phyloP scores from a whole-genome alignment of 2,329 filamentous ascomycete species.

The Fusarium dimerum region DNA sequence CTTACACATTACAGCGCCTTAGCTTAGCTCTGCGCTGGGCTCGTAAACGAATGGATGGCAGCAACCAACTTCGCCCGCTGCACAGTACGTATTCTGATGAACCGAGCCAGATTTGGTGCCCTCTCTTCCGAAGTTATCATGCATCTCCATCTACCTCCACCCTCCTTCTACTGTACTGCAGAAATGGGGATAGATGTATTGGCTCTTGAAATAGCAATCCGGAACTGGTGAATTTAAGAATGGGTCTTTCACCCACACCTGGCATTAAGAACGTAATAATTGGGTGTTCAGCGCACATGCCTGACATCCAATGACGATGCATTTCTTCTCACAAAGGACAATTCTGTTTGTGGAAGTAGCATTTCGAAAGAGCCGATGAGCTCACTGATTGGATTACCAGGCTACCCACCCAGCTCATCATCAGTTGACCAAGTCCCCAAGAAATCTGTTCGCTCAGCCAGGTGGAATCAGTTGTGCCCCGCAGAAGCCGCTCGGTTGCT shows the following conservation, averaged over 20 bases:
- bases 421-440: neutral
- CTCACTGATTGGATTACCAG: slow-evolving; percentile 17
- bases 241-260: too few species aligned
- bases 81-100: slow-evolving; percentile 18
- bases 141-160: slow-evolving; percentile 6
- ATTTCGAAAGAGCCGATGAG: slow-evolving; percentile 1
- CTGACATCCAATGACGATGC: slow-evolving; percentile 11
- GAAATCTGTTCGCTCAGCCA: neutral
- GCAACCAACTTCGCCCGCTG: slow-evolving; percentile 16
- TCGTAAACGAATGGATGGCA: slow-evolving; percentile 15
- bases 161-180: slow-evolving; percentile 14
- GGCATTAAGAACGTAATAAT: slow-evolving; percentile 2
- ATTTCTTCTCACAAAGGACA: slow-evolving; percentile 19
- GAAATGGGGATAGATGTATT: too few species aligned
- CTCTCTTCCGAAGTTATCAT: slow-evolving; percentile 24
- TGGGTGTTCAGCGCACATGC: neutral
- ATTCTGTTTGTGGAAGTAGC: slow-evolving; percentile 12
- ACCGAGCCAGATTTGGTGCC: slow-evolving; percentile 27
- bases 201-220: too few species aligned
- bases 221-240: too few species aligned
- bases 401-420: neutral
- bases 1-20: slow-evolving; percentile 15
- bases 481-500: neutral
- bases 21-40: slow-evolving; percentile 12
- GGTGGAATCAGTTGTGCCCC: neutral